Conservation (phyloP, 257 asterid species). For the Solanum habrochaites region DNA sequence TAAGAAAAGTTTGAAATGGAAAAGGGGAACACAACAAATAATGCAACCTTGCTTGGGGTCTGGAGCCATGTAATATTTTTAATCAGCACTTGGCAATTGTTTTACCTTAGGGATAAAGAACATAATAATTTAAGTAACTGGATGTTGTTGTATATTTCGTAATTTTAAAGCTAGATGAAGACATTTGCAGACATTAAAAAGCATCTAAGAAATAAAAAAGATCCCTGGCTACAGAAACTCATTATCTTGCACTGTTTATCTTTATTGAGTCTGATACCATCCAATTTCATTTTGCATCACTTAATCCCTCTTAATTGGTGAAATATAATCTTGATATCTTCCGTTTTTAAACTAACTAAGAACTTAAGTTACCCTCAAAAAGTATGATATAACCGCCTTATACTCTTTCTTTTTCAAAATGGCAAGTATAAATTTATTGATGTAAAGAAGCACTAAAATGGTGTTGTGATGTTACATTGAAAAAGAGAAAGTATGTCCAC, state of each 20-base stretch:
- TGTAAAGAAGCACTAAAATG: neutral
- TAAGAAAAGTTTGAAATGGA: neutral
- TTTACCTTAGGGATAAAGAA: neutral
- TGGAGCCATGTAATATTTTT: neutral
- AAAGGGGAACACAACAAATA: neutral
- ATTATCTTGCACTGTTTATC: neutral
- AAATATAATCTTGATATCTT: neutral
- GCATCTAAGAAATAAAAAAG: neutral
- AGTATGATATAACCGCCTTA: neutral
- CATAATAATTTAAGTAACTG: neutral
- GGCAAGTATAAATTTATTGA: neutral
- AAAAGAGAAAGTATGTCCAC: neutral
- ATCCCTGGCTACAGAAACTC: neutral
- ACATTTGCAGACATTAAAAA: neutral
- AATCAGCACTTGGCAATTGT: neutral
- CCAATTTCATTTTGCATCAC: neutral
- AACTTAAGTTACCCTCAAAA: neutral
- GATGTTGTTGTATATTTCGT: neutral
- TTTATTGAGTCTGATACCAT: neutral
- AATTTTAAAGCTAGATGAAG: neutral
- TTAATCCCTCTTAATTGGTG: neutral
- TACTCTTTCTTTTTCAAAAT: neutral
- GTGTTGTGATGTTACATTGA: neutral
- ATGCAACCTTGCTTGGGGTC: neutral
- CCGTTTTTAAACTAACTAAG: neutral